These are phyloP conservation scores for Pseudogymnoascus sp. DNA, from an alignment of 2,329 filamentous ascomycete genomes.

Conservation along the genomic window DNA sequence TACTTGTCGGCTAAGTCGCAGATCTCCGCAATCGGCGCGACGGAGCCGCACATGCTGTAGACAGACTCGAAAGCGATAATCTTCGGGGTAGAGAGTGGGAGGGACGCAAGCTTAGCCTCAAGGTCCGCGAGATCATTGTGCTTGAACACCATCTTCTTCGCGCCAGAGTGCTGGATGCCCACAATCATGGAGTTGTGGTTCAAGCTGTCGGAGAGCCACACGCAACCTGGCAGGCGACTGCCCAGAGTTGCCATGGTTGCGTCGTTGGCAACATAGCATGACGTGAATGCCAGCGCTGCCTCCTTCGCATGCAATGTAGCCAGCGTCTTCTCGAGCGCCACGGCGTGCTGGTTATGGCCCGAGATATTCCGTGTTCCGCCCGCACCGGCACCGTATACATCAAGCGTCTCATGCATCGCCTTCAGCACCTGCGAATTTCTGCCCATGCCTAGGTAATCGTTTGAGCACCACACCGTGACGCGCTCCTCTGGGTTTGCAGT, in stretches of 20 bases:
- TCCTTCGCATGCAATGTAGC: constrained; percentile 90
- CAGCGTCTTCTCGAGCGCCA: constrained; percentile 71
- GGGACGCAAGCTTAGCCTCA: constrained; percentile 81
- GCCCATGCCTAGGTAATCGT: constrained; percentile 98
- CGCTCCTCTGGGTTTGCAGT: constrained; percentile 74
- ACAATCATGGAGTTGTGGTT: constrained; percentile 99
- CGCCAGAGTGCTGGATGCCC: constrained; percentile 93
- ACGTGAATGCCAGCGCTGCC: constrained; percentile 86
- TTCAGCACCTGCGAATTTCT: constrained; percentile 79
- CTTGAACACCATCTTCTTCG: constrained; percentile 97
- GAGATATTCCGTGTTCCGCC: constrained; percentile 97
- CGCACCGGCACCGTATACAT: constrained; percentile 89
- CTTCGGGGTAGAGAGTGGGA: constrained; percentile 81
- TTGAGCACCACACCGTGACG: constrained; percentile 98
- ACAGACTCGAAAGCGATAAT: constrained; percentile 99
- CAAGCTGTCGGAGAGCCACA: constrained; percentile 93
- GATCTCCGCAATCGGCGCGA: constrained; percentile 91
- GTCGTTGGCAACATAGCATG: constrained; percentile 97
- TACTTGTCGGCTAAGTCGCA: constrained; percentile 97
- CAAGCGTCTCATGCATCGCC: constrained; percentile 89
- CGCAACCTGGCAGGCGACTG: constrained; percentile 91
- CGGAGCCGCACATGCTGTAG: constrained; percentile 98
- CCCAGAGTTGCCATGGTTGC: constrained; percentile 94
- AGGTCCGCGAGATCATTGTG: constrained; percentile 94
- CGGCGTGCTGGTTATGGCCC: constrained; percentile 91